Evolutionary conservation across 2,329 filamentous ascomycete species (phyloP), one percentile per base, ranked within the genome.

Genomic region (Ramularia endophylla): DNA sequence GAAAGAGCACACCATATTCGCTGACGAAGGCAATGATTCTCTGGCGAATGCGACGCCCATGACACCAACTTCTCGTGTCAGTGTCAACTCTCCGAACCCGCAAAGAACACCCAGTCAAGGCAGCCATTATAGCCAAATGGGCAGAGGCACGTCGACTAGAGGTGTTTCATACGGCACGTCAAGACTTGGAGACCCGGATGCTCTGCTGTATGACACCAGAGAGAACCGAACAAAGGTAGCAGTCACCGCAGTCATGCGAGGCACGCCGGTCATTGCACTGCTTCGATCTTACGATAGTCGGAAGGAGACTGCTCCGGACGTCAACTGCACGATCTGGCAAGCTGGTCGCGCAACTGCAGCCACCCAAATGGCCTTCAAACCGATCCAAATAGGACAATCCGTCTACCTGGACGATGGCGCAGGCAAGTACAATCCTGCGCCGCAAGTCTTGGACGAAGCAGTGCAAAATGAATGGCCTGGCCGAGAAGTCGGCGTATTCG

Each of bases 251-350:
- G 78, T 95, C 18, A 94, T 94, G 64, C 88, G 87, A 66, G 88
- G 87, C 32, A 89, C 87, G 0, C 73, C 74, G 3, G 80, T 77
- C 2, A 76, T 89, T 2, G 53, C 52, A 7, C 65, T 97, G 44
- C 71, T 98, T 41, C 83, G 92, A 51, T 97, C 90, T 2, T 98
- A 98, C 65, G 90, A 97, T 62, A 97, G 92, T 12, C 78, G 90
- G 56, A 87, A 85, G 63, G 92, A 97, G 63, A 85, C 89, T 0
- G 78, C 88, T 0, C 85, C 90, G 2, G 89, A 95, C 63, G 90
- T 87, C 47, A 85, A 95, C 59, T 95, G 89, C 65, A 94, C 83
- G 33, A 92, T 98, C 43, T 98, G 92, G 92, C 83, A 98, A 67
- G 92, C 92, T 4, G 92, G 92, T 8, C 80, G 92, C 46, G 92